Evolutionary conservation across 768 basidiomycete species (phyloP).

Genomic region (Suillus sp.): DNA sequence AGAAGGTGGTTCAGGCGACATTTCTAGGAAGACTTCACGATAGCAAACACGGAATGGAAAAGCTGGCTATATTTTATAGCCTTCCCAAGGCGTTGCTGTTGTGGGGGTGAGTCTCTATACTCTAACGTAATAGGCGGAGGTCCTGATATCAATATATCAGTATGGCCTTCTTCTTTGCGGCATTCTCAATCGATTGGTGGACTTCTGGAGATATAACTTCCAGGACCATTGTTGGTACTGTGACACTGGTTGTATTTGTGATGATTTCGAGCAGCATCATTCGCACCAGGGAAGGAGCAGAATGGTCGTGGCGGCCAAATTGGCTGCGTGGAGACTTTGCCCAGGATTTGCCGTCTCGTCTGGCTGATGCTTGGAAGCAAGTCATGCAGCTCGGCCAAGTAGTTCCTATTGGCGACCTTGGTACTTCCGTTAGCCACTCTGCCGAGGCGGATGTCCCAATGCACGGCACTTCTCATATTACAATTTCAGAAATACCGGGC

Average conservation of each 20-base stretch:
- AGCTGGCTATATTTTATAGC: slow-evolving; percentile 53
- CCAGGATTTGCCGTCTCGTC: neutral
- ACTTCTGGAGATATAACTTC: slow-evolving; percentile 8
- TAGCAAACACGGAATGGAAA: slow-evolving; percentile 45
- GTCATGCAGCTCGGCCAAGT: too few relatives aligned
- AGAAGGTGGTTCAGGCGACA: slow-evolving; percentile 6
- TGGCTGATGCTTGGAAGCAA: neutral
- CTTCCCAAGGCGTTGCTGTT: slow-evolving; percentile 58
- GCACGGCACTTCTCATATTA: neutral
- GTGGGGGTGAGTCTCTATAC: slow-evolving; percentile 52
- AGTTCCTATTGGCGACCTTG: neutral
- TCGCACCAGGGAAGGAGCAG: slow-evolving; percentile 20
- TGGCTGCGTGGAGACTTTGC: neutral
- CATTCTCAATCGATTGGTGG: slow-evolving; percentile 30
- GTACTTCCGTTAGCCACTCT: neutral
- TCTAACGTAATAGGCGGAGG: neutral
- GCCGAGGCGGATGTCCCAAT: neutral
- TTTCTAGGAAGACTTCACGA: slow-evolving; percentile 26
- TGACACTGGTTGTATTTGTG: slow-evolving; percentile 30
- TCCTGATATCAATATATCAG: slow-evolving; percentile 17
- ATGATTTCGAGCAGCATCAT: slow-evolving; percentile 50
- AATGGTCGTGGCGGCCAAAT: slow-evolving; percentile 25
- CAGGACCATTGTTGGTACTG: slow-evolving; percentile 32
- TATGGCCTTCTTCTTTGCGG: slow-evolving; percentile 32
- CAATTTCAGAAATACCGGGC: neutral